A percentile compares a stretch with the other conserved stretches of the same genome.
phyloP scores from a whole-genome alignment of 148 eudicot genomes.

The Rhododendron mucronatum region DNA sequence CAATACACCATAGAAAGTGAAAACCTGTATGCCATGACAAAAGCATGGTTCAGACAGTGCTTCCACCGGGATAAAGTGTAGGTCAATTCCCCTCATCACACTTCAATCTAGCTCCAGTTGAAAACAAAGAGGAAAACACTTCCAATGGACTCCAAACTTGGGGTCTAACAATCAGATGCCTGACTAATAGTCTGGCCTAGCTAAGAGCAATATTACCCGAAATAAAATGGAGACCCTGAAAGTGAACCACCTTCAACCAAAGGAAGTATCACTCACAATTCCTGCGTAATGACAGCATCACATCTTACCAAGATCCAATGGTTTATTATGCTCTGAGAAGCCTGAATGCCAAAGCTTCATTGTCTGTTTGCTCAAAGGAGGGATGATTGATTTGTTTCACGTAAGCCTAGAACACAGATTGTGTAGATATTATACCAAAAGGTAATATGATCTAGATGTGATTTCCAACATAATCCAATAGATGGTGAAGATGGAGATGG shows the following conservation, averaged over 20 bases:
- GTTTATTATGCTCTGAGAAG: conserved; percentile 17
- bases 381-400: conserved; percentile 1
- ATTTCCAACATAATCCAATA: neutral
- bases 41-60: neutral
- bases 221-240: conserved; percentile 9
- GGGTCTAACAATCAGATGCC: neutral
- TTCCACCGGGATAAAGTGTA: neutral
- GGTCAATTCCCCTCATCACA: neutral
- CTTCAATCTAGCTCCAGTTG: neutral
- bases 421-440: conserved; percentile 1
- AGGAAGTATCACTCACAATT: conserved; percentile 16
- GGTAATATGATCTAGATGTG: conserved; percentile 11
- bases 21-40: neutral
- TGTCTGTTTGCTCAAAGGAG: neutral
- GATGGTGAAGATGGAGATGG: conserved; percentile 1
- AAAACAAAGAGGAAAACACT: neutral
- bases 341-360: conserved; percentile 24
- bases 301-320: conserved; percentile 22
- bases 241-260: conserved; percentile 11
- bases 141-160: neutral
- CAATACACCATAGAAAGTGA: neutral
- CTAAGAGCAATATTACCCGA: conserved; percentile 18
- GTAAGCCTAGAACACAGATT: conserved; percentile 4
- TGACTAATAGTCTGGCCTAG: neutral
- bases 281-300: conserved; percentile 36